Conservation (phyloP, 2,329 filamentous ascomycete genomes). For the Colletotrichum coccodes region DNA sequence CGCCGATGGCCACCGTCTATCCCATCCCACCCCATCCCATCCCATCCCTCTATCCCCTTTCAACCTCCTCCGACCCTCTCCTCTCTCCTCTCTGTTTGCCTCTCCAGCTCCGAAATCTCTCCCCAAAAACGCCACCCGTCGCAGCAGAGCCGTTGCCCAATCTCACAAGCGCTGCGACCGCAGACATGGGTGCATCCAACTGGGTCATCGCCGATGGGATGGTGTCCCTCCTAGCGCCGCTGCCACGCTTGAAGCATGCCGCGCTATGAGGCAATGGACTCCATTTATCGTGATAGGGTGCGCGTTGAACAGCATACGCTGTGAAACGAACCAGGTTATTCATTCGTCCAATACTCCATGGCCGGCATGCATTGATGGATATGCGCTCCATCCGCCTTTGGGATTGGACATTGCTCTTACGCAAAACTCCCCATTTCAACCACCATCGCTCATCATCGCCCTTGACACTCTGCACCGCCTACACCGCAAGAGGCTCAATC, state of each 20-base stretch:
- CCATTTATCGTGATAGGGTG: slow-evolving; percentile 28
- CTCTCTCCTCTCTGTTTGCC: not conserved
- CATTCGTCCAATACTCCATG: slow-evolving; percentile 29
- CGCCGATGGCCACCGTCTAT: not conserved
- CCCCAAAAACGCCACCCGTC: not conserved
- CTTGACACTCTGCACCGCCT: not conserved
- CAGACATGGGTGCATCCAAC: slow-evolving; percentile 16
- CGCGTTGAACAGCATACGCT: slow-evolving; percentile 16
- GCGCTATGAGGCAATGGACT: slow-evolving; percentile 30
- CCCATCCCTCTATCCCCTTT: not conserved
- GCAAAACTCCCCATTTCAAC: slow-evolving; percentile 5
- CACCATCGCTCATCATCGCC: not conserved
- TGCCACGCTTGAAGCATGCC: slow-evolving; percentile 19
- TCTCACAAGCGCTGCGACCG: slow-evolving; percentile 13
- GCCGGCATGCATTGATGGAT: slow-evolving; percentile 13
- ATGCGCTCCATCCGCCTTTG: slow-evolving; percentile 16
- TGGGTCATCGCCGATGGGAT: slow-evolving; percentile 26
- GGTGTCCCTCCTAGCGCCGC: slow-evolving; percentile 16
- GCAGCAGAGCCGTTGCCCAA: not conserved
- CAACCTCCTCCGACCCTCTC: not conserved
- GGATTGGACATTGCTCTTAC: slow-evolving; percentile 9
- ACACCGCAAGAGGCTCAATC: slow-evolving; percentile 12
- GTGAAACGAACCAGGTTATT: slow-evolving; percentile 24
- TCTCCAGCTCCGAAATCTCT: not conserved
- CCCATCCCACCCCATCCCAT: not conserved